Base-by-base conservation (phyloP, 805 yeast genomes). In the Hanseniaspora vineae region DNA sequence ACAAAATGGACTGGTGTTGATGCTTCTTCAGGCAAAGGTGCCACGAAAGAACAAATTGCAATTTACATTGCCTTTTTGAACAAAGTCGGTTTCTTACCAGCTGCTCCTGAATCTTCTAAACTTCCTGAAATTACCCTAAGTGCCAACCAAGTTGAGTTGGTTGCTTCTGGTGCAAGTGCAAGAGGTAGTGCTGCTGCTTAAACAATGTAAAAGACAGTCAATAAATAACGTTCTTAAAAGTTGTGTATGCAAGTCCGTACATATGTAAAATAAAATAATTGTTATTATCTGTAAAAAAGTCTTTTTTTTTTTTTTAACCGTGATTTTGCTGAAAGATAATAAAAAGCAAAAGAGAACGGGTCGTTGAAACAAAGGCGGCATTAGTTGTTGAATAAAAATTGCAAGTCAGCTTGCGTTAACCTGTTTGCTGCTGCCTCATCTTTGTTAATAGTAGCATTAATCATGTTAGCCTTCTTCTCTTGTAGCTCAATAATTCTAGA, bases 381-480 rank as follows among this genome's bases (percentile, higher is more conserved):
- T 33, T 67, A 90, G 58, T 86, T 88, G 71, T 79, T 84, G 66
- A 92, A 92, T 68, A 92, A 74, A 65, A 92, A 92, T 65, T 92
- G 97, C 68, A 92, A 74, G 62, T 92, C 99, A 37, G 86, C 94
- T 0, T 97, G 95, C 0, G 96, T 88, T 52, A 92, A 71, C 51
- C 89, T 71, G 59, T 75, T 88, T 43, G 92, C 82, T 1, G 98
- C 97, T 13, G 81, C 83, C 54, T 87, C 94, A 57, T 92, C 98
- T 48, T 82, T 81, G 52, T 89, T 94, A 47, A 92, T 83, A 0
- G 97, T 92, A 1, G 99, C 99, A 62, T 86, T 83, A 51, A 92
- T 92, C 99, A 92, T 92, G 56, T 86, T 86, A 12, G 98, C 97
- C 69, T 92, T 92, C 67, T 92, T 94, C 50, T 92, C 97, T 64